Evolutionary conservation across 2,329 filamentous ascomycete species (phyloP), one percentile per base, ranked within the genome.

Genomic region (Sporothrix schenckii): DNA sequence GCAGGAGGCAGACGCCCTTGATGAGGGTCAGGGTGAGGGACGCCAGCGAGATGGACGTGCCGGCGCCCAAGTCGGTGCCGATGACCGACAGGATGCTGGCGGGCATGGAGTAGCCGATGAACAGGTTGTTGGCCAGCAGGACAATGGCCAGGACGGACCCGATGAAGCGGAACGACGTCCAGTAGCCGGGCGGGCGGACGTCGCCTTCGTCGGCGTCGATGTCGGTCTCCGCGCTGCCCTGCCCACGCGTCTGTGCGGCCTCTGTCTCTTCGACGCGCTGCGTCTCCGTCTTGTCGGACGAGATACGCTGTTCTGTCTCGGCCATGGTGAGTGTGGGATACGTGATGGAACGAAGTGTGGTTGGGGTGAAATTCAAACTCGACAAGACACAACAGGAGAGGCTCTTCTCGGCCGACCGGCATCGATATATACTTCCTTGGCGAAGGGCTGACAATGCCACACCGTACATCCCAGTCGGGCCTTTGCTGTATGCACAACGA

Each of bases 71-170:
- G 47, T 69, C 68, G 3, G 44, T 49, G 34, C 44, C 47, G 30
- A 69, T 69, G 47, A 69, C 47, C 3, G 56, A 61, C 19, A 69
- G 30, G 7, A 69, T 69, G 30, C 61, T 69, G 68, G 68, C 68
- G 19, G 68, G 68, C 68, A 69, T 69, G 2, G 68, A 61, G 60
- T 69, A 69, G 16, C 68, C 68, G 16, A 69, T 69, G 24, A 69
- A 69, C 19, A 69, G 49, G 16, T 69, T 69, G 47, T 69, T 69
- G 56, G 56, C 68, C 2, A 69, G 56, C 41, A 69, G 27, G 13
- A 69, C 56, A 54, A 69, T 69, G 49, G 68, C 68, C 13, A 69
- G 3, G 2, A 61, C 54, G n/a, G 68, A 69, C n/a, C 68, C 68
- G 19, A 69, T 6, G 49, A 69, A 69, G 13, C 49, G 54, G 34